A percentile compares a stretch with the other conserved stretches of the same genome.
These are phyloP conservation scores for Ophiosphaerella herpotricha DNA, from an alignment of 2,329 filamentous ascomycete species.

Conservation along the genomic window DNA sequence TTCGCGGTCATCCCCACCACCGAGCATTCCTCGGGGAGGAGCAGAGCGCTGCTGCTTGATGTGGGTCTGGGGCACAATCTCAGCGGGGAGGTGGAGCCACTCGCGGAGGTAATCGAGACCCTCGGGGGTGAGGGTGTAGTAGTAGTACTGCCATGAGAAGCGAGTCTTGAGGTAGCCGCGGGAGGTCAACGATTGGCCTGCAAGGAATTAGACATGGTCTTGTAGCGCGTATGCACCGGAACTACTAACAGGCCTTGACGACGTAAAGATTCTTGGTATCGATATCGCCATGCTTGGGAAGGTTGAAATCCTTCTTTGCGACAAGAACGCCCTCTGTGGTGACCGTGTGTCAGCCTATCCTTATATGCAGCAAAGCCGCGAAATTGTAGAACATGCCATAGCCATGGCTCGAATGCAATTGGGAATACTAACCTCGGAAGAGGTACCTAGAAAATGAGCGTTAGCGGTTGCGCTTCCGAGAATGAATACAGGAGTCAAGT, in stretches of 20 bases:
- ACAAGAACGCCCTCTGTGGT: constrained; percentile 78
- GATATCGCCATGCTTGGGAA: constrained; percentile 95
- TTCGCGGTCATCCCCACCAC: constrained; percentile 75
- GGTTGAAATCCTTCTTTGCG: constrained; percentile 99
- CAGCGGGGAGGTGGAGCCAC: constrained; percentile 99
- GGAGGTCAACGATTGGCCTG: constrained; percentile 88
- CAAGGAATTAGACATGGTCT: constrained; percentile 14
- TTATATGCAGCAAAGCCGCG: constrained; percentile 42
- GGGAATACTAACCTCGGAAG: constrained; percentile 49
- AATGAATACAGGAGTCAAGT: constrained; percentile 5
- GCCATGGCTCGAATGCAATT: constrained; percentile 40
- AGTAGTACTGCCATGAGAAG: constrained; percentile 80
- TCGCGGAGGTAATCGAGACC: constrained; percentile 99
- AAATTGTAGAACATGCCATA: constrained; percentile 44
- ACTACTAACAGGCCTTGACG: constrained; percentile 80
- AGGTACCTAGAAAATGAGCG: constrained; percentile 38
- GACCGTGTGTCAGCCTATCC: constrained; percentile 51
- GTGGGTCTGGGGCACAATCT: constrained; percentile 99
- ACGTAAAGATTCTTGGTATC: constrained; percentile 99
- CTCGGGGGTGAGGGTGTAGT: constrained; percentile 99
- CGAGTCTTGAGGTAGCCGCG: constrained; percentile 99
- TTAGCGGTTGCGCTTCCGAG: constrained; percentile 29
- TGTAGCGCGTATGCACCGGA: neutral
- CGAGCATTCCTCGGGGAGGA: constrained; percentile 98
- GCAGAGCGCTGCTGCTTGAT: constrained; percentile 99